A percentile compares a stretch with the other conserved stretches of the same genome.
phyloP scores from a whole-genome alignment of 805 yeast genomes.

The Candida stauntonica region DNA sequence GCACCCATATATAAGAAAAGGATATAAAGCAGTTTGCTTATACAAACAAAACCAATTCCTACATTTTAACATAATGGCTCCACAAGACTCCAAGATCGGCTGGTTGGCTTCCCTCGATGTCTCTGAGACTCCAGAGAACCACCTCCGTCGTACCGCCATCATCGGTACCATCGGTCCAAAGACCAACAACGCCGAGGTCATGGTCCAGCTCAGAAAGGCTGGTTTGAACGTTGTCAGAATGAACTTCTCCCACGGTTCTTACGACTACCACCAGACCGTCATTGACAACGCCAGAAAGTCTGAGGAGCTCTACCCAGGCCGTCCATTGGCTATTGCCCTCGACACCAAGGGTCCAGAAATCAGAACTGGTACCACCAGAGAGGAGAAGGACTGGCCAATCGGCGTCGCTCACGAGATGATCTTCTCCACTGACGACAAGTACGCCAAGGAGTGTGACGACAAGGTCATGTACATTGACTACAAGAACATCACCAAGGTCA shows the following conservation, averaged over 20 bases:
- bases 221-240: slow-evolving; percentile 97
- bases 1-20: neutral
- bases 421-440: slow-evolving; percentile 86
- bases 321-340: slow-evolving; percentile 97
- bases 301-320: slow-evolving; percentile 83
- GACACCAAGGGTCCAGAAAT: slow-evolving; percentile 99
- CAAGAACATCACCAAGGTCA: slow-evolving; percentile 93
- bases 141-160: slow-evolving; percentile 80
- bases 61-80: slow-evolving; percentile 7
- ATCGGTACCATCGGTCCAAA: slow-evolving; percentile 99
- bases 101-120: slow-evolving; percentile 27
- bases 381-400: slow-evolving; percentile 77
- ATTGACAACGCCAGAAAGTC: slow-evolving; percentile 95
- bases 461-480: slow-evolving; percentile 87
- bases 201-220: slow-evolving; percentile 88
- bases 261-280: slow-evolving; percentile 96
- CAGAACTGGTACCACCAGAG: slow-evolving; percentile 93
- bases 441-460: slow-evolving; percentile 68
- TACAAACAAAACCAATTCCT: neutral
- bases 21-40: neutral
- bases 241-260: slow-evolving; percentile 98
- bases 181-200: slow-evolving; percentile 83
- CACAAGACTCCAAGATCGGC: slow-evolving; percentile 26
- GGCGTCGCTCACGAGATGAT: slow-evolving; percentile 83
- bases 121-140: slow-evolving; percentile 26